Evolutionary conservation across 768 basidiomycete genomes (phyloP).

Genomic region (Calvatia gigantea): DNA sequence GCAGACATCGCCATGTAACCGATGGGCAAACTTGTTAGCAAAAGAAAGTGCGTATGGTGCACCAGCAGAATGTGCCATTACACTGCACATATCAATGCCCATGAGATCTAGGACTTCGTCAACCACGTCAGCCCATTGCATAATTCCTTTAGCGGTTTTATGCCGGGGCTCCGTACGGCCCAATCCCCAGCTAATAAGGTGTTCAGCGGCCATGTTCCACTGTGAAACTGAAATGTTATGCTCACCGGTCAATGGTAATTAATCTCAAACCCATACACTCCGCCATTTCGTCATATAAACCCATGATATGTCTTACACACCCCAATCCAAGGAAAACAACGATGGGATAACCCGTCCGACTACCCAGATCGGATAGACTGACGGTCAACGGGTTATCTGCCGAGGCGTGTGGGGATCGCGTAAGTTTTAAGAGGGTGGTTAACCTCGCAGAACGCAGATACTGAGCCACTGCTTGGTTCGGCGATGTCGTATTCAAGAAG

Average conservation of each 20-base stretch:
- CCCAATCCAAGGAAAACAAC: constrained; percentile 92
- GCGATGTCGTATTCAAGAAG: constrained; percentile 39
- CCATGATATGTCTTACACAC: constrained; percentile 92
- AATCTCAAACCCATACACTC: constrained; percentile 80
- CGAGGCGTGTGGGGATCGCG: constrained; percentile 76
- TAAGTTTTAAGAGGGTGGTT: constrained; percentile 78
- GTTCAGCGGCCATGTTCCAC: constrained; percentile 14
- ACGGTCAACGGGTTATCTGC: constrained; percentile 72
- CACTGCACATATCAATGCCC: constrained; percentile 72
- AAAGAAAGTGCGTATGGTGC: constrained; percentile 92
- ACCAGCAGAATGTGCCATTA: constrained; percentile 96
- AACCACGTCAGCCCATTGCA: constrained; percentile 88
- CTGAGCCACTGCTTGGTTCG: constrained; percentile 71
- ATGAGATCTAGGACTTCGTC: constrained; percentile 86
- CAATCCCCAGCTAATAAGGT: constrained; percentile 74
- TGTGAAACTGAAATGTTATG: constrained; percentile 8
- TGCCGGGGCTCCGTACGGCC: constrained; percentile 77
- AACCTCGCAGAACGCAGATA: constrained; percentile 85
- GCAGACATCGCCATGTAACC: constrained; percentile 81
- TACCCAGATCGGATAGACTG: constrained; percentile 92
- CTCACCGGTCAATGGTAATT: constrained; percentile 90
- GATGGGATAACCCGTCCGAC: constrained; percentile 80
- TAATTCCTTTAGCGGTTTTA: constrained; percentile 71
- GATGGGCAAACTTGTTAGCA: constrained; percentile 68
- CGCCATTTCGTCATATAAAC: constrained; percentile 95